Conservation (phyloP, 169 alveolate genomes). For the Blepharisma undulans region DNA sequence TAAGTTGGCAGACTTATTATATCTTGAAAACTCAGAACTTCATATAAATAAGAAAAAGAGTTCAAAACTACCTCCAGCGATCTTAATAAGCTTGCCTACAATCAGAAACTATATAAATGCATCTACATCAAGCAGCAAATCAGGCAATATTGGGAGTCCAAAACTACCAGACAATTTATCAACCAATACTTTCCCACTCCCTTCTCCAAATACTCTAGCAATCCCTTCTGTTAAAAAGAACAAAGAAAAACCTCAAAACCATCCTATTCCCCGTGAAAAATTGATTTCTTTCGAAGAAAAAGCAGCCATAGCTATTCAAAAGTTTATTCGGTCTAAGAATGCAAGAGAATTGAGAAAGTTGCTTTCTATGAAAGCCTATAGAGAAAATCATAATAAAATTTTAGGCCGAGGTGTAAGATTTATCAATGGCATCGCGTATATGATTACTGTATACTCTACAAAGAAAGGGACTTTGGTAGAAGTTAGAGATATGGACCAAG, state of each 20-base stretch:
- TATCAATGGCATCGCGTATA: background rate
- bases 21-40: background rate
- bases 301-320: background rate
- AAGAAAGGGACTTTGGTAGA: background rate
- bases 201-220: background rate
- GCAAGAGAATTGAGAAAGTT: background rate
- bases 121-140: background rate
- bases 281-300: background rate
- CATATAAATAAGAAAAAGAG: background rate
- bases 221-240: background rate
- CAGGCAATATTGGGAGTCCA: background rate
- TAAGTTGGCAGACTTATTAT: background rate
- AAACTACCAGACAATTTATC: background rate
- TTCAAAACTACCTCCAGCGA: background rate
- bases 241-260: background rate
- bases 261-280: background rate
- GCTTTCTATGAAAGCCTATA: background rate
- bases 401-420: background rate
- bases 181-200: background rate
- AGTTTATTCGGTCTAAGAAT: background rate
- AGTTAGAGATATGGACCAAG: background rate
- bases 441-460: background rate
- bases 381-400: background rate
- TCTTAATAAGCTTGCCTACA: background rate
- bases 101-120: background rate